phyloP scores from a whole-genome alignment of 306 rosid genomes.

The Fragaria nilgerrensis region DNA sequence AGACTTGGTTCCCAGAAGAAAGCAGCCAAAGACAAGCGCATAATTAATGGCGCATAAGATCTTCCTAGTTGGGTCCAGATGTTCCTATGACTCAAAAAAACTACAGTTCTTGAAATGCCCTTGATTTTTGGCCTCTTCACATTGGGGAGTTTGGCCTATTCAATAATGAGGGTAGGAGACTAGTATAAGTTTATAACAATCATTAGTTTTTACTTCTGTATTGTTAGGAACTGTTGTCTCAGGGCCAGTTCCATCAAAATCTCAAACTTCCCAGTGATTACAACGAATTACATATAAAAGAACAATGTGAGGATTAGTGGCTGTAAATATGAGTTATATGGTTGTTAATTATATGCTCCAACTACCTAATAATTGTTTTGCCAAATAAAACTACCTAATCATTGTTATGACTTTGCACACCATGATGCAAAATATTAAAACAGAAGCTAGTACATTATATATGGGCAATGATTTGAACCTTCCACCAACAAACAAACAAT shows the following conservation, averaged over 20 bases:
- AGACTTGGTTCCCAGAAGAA: slow-evolving; percentile 13
- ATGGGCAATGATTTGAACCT: background rate
- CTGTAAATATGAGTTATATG: background rate
- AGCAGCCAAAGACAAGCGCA: slow-evolving; percentile 21
- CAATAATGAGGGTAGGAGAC: background rate
- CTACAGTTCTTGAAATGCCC: slow-evolving; percentile 6
- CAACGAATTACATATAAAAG: background rate
- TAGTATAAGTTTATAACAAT: background rate
- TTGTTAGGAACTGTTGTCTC: background rate
- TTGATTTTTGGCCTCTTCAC: slow-evolving; percentile 5
- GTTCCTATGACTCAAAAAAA: slow-evolving; percentile 15
- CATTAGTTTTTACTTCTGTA: background rate
- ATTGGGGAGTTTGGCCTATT: background rate
- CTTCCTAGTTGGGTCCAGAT: slow-evolving; percentile 28
- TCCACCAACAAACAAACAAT: slow-evolving; percentile 1
- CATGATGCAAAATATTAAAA: background rate
- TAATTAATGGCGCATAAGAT: slow-evolving; percentile 6
- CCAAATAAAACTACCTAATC: background rate
- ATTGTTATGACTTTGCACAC: background rate
- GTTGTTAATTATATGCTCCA: background rate
- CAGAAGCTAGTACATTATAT: background rate
- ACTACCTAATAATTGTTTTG: slow-evolving; percentile 1
- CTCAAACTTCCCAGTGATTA: background rate
- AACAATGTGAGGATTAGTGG: background rate
- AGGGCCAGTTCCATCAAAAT: background rate